These are phyloP conservation scores for Penicillium subrubescens DNA, from an alignment of 495 filamentous ascomycete species.

Conservation along the genomic window DNA sequence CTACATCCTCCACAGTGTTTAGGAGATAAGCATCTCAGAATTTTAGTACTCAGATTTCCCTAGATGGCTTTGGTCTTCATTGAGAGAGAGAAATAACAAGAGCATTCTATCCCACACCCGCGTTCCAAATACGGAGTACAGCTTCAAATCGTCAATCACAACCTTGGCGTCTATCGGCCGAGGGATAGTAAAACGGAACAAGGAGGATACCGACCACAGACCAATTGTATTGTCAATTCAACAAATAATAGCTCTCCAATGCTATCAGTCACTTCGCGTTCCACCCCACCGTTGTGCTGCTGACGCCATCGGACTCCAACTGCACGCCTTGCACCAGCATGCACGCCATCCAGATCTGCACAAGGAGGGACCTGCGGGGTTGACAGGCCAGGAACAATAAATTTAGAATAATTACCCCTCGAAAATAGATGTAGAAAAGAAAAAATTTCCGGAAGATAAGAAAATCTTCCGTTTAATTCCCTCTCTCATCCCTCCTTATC, in stretches of 20 bases:
- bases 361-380: constrained; percentile 18
- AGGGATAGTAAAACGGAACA: not conserved
- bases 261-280: not conserved
- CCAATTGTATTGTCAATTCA: not conserved
- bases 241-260: not conserved
- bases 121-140: not conserved
- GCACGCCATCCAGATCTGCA: constrained; percentile 16
- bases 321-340: constrained; percentile 23
- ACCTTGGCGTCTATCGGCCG: constrained; percentile 1
- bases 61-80: too few species aligned
- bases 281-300: constrained; percentile 7
- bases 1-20: too few species aligned
- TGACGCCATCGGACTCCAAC: constrained; percentile 37
- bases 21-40: too few species aligned
- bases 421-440: not conserved
- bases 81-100: too few species aligned
- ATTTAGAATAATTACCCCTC: constrained; percentile 1
- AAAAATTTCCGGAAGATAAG: not conserved
- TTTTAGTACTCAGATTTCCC: too few species aligned
- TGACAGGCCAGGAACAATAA: constrained; percentile 12
- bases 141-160: not conserved
- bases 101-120: too few species aligned
- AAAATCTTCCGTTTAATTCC: not conserved
- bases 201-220: not conserved
- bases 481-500: not conserved